Conservation (phyloP, 768 basidiomycete species). For the Amanita brunnescens region DNA sequence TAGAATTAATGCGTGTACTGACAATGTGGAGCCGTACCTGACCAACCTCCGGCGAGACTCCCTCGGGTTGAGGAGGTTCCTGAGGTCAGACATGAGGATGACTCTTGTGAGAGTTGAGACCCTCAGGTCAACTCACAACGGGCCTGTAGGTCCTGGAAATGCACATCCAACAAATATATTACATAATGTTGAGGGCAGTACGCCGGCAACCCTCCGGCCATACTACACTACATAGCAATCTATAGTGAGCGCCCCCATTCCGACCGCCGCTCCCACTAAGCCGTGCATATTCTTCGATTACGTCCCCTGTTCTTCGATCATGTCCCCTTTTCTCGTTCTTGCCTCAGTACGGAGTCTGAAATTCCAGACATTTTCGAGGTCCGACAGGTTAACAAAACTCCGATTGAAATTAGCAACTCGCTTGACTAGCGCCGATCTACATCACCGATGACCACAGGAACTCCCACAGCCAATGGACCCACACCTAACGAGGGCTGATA, state of each 20-base stretch:
- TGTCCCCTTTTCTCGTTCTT: too few species aligned
- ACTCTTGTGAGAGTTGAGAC: background rate
- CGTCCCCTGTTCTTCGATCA: too few species aligned
- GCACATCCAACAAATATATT: conserved; percentile 8
- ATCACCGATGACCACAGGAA: background rate
- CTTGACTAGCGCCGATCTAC: background rate
- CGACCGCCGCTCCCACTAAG: too few species aligned
- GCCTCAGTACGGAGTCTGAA: too few species aligned
- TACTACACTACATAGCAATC: too few species aligned
- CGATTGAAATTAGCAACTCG: too few species aligned
- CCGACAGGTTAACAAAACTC: too few species aligned
- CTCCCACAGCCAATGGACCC: background rate
- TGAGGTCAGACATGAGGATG: conserved; percentile 44
- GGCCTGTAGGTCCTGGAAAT: conserved; percentile 4
- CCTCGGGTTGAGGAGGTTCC: conserved; percentile 50
- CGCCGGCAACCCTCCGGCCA: too few species aligned
- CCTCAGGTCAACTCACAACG: conserved; percentile 1
- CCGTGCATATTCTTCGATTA: too few species aligned
- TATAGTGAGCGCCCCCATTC: too few species aligned
- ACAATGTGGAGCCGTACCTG: conserved; percentile 27
- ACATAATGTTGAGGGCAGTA: too few species aligned
- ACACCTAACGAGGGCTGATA: background rate
- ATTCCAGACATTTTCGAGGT: too few species aligned
- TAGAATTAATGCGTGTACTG: background rate
- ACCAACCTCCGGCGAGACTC: conserved; percentile 26